Base-by-base conservation (phyloP, 371 early-diverging fungal species). In the Mortierella sp. region DNA sequence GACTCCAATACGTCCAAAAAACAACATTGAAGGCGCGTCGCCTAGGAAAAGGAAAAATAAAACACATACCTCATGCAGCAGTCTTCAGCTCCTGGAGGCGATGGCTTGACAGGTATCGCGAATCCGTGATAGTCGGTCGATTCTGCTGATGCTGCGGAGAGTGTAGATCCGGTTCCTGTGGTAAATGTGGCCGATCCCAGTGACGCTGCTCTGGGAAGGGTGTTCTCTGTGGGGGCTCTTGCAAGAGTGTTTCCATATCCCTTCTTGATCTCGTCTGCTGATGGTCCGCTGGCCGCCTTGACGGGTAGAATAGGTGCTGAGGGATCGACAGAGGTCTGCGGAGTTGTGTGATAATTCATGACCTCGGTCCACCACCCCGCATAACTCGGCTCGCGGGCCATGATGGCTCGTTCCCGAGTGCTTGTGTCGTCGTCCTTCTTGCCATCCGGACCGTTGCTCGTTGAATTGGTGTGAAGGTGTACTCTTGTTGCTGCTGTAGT, bases 311-410 rank as follows among this genome's bases (percentile, higher is more conserved):
- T n/a, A 3, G 58, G 9, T 21, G 50, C 16, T 8, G 70, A 38
- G 26, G 77, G 86, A 75, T 85, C 82, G 34, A 78, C 70, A 28
- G 75, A 42, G 0, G 63, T 34, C 26, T 82, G 87, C 21, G 83
- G 87, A 16, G 74, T 11, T 31, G 55, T 76, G 42, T 42, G 82
- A 34, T 73, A 50, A 31, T 82, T 80, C 80, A 86, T 63, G 63
- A 86, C 55, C 48, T 82, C 82, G 47, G 87, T 86, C 87, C 87
- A 86, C 87, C 87, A 86, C 6, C 87, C 87, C 7, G 52, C 50
- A 71, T 86, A 86, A 57, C 50, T 77, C 2, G 87, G 83, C 34
- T 63, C 26, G 21, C 82, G 85, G 38, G 75, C 85, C 34, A 57
- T 63, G 47, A 76, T 72, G 28, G 85, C 81, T 24, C 60, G 76